Base-by-base conservation (phyloP, 148 eudicot genomes). In the Dianthus caryophyllus region DNA sequence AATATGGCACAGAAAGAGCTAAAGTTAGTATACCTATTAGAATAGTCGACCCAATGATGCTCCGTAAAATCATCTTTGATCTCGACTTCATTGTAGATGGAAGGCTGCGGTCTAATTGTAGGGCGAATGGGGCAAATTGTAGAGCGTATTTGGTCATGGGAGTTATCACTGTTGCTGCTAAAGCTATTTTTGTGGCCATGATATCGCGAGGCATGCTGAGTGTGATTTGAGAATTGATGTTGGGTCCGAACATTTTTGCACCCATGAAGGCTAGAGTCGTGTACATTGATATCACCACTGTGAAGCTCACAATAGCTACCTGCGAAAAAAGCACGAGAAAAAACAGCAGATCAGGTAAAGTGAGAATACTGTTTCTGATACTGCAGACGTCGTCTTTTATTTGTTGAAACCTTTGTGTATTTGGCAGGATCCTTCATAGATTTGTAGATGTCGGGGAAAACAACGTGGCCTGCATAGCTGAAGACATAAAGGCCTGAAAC, bases 141-240 rank as follows among this genome's bases (percentile, higher is more conserved):
- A 90, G 83, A 0, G 96, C 90, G 33, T 90, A 87, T 79, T 87
- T 87, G 26, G 96, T 87, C 90, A 90, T 85, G 14, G 96, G 90
- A 1, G 96, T 84, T 30, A 90, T 58, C 1, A 85, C 85, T 1
- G 93, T 85, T n/a, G 93, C 96, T 88, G 90, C 87, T 4, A 90
- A 75, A 1, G 96, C 96, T 30, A 87, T 80, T 77, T 84, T 85
- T 4, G 93, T 87, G 31, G 79, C 24, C 0, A 81, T 36, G 38
- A 69, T 78, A 33, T 78, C 65, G 18, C 52, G 78, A 41, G 96
- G 96, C 90, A 90, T 82, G 79, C 93, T 90, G 46, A 90, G 93
- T 29, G 96, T 90, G 61, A 90, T 77, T 65, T 90, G 93, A 2
- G 96, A 63, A 20, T 64, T 80, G 25, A 90, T 86, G 48, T 76